Percentiles rank a stretch among this genome's conserved stretches.
Evolutionary conservation across 495 filamentous ascomycete genomes (phyloP).

Genomic region (Xylaria castorea): DNA sequence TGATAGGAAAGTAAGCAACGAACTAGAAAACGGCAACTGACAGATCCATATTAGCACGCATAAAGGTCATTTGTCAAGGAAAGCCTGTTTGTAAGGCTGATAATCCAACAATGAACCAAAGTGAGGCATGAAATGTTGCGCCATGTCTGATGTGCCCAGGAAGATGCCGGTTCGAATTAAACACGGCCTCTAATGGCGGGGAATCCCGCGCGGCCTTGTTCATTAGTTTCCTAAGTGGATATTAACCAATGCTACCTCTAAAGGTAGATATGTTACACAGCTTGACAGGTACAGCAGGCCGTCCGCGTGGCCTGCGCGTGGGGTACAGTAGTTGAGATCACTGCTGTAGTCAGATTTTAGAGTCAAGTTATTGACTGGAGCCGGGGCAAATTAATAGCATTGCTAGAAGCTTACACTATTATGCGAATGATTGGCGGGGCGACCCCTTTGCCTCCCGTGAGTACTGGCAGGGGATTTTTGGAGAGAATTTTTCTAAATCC

Average conservation of each 20-base stretch:
- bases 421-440: no score
- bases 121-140: slow-evolving; percentile 1
- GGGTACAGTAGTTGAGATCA: background rate
- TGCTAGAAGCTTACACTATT: background rate
- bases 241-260: no score
- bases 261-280: no score
- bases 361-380: background rate
- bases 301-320: background rate
- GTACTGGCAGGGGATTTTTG: no score
- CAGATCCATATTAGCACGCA: slow-evolving; percentile 2
- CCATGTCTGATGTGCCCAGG: background rate
- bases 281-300: background rate
- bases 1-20: background rate
- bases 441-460: background rate
- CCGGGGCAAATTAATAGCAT: background rate
- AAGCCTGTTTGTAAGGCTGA: slow-evolving; percentile 8
- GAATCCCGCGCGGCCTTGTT: background rate
- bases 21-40: background rate
- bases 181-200: background rate
- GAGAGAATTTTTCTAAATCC: no score
- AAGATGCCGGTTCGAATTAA: background rate
- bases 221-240: background rate
- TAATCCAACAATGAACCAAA: background rate
- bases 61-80: background rate
- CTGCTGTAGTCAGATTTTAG: background rate